Percentiles rank a stretch among this genome's conserved stretches.
phyloP scores from a whole-genome alignment of 2,329 filamentous ascomycete species.

The Cordyceps javanica region DNA sequence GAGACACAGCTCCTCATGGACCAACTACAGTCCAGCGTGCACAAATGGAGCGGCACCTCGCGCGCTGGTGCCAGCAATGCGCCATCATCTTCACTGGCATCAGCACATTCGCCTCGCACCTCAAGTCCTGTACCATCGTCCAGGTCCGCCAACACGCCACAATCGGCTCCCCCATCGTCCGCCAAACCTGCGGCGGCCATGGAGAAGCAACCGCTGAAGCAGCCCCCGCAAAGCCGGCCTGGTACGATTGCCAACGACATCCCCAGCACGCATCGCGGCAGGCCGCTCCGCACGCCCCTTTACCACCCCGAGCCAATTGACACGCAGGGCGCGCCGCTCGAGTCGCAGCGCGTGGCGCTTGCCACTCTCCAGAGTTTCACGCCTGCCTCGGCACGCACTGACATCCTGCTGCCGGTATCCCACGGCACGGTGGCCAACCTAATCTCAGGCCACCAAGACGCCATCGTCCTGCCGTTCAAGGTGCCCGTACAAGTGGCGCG shows the following conservation, averaged over 20 bases:
- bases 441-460: constrained; percentile 41
- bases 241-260: constrained; percentile 5
- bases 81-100: not conserved
- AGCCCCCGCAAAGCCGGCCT: not conserved
- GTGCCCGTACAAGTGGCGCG: constrained; percentile 49
- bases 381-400: constrained; percentile 43
- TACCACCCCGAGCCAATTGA: constrained; percentile 17
- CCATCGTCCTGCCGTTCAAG: constrained; percentile 50
- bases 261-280: constrained; percentile 9
- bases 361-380: constrained; percentile 42
- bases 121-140: not conserved
- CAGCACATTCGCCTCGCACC: not conserved
- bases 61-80: constrained; percentile 4
- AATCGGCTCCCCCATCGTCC: constrained; percentile 2
- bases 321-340: constrained; percentile 27
- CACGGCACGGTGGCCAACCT: constrained; percentile 43
- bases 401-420: constrained; percentile 48
- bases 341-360: constrained; percentile 45
- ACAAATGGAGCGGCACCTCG: constrained; percentile 1
- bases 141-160: not conserved
- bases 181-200: not conserved
- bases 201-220: not conserved
- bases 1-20: constrained; percentile 31
- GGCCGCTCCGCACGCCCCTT: constrained; percentile 23
- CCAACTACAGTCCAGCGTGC: constrained; percentile 19